Base-by-base conservation (phyloP, 2,329 filamentous ascomycete species). In the Ambrosiella beaveri region DNA sequence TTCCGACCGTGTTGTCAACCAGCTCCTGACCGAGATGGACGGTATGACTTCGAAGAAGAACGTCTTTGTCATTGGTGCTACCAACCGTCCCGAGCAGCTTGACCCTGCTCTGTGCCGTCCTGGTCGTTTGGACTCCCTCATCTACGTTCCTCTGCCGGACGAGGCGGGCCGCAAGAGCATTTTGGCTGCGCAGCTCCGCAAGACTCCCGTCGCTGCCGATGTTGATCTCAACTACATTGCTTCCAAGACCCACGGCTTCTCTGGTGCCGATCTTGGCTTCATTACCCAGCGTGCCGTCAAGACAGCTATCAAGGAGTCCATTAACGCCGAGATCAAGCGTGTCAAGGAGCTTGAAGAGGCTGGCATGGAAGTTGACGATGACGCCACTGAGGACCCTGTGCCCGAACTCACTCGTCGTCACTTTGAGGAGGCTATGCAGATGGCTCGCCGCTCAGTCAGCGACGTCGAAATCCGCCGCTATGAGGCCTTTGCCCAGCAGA, bases 11-110 rank as follows among this genome's bases (percentile, higher is more conserved):
- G 93, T 98, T 65, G 93, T 98, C 72, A 98, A 98, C 78, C 94
- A 98, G 79, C 89, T 98, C 70, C 77, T 98, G 68, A 98, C 93
- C 64, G 88, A 97, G 81, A 96, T 97, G 91, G 91, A 97, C 65
- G 91, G 91, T 67, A 97, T 97, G 91, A 97, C 91, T 51, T 96
- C 91, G 44, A 98, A 98, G 87, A 98, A 98, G 86, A 98, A 98
- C 71, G 93, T 98, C 63, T 98, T 98, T 74, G 93, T 98, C 64
- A 98, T 98, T 66, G 93, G 93, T 71, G 93, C 93, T 51, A 98
- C 93, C 73, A 98, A 98, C 78, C 82, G 93, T 76, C 93, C 93
- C 49, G 93, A 98, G 77, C 93, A 97, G 77, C 86, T 98, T 61
- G 93, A 98, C 72, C 93, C 93, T 70, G 93, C 93, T 65, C 81